phyloP scores from a whole-genome alignment of 352 stramenopile genomes.

The Phytophthora ohioensis region DNA sequence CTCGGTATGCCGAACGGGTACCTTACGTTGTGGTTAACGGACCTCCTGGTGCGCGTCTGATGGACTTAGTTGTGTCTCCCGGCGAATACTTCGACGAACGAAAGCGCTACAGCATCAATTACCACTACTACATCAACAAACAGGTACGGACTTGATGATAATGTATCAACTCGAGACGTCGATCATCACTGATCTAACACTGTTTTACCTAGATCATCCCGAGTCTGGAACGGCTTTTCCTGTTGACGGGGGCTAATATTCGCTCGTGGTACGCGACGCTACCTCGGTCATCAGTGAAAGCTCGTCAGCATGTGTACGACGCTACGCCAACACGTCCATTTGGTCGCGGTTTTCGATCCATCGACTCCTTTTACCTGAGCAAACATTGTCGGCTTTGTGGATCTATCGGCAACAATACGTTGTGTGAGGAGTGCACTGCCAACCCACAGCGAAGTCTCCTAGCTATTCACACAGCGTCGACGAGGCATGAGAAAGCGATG shows the following conservation, averaged over 20 bases:
- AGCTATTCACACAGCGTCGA: slow-evolving; percentile 56
- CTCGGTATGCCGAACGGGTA: slow-evolving; percentile 88
- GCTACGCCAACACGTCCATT: slow-evolving; percentile 21
- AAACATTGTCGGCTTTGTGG: slow-evolving; percentile 84
- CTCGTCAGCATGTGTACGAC: slow-evolving; percentile 45
- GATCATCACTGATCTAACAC: slow-evolving; percentile 5
- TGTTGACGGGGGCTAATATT: slow-evolving; percentile 83
- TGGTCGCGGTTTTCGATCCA: slow-evolving; percentile 50
- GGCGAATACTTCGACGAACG: slow-evolving; percentile 65
- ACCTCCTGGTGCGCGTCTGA: slow-evolving; percentile 80
- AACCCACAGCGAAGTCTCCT: slow-evolving; percentile 77
- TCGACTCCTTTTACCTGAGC: slow-evolving; percentile 89
- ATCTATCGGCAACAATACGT: slow-evolving; percentile 54
- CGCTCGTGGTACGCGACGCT: slow-evolving; percentile 76
- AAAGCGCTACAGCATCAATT: slow-evolving; percentile 78
- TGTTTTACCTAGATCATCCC: slow-evolving; percentile 63
- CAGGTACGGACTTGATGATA: slow-evolving; percentile 48
- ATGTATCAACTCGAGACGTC: neutral
- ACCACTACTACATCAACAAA: slow-evolving; percentile 95
- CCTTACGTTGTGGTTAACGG: slow-evolving; percentile 93
- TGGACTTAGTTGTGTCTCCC: slow-evolving; percentile 92
- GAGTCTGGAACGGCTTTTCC: slow-evolving; percentile 86
- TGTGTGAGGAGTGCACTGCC: slow-evolving; percentile 62
- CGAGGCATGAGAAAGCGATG: slow-evolving; percentile 51
- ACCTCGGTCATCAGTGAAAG: slow-evolving; percentile 67